A percentile compares a stretch with the other conserved stretches of the same genome.
Conservation (phyloP, 2,329 filamentous ascomycete species). For the Alternaria rosae region DNA sequence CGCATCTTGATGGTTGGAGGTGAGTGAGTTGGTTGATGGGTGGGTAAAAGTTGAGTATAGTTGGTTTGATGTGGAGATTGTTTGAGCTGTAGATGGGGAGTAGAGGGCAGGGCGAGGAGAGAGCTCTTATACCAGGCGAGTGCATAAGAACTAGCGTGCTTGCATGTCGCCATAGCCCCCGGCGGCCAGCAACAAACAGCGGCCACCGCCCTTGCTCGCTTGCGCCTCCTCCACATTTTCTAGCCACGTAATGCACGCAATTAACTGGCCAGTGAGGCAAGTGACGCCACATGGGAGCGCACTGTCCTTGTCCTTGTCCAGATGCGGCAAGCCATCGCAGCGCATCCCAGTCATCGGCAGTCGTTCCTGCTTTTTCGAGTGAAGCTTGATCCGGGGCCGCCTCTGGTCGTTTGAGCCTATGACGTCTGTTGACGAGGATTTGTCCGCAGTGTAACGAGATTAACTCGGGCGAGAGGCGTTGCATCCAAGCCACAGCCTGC, state of each 20-base stretch:
- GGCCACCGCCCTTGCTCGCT: slow-evolving; percentile 16
- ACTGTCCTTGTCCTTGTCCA: slow-evolving; percentile 14
- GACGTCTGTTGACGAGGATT: slow-evolving; percentile 3
- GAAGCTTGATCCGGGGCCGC: not conserved
- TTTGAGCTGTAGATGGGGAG: slow-evolving; percentile 13
- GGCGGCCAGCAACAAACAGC: slow-evolving; percentile 31
- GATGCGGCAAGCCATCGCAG: slow-evolving; percentile 19
- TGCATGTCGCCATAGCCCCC: slow-evolving; percentile 11
- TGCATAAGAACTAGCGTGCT: slow-evolving; percentile 18
- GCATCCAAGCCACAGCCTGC: not conserved
- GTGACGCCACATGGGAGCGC: slow-evolving; percentile 31
- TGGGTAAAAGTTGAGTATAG: slow-evolving; percentile 8
- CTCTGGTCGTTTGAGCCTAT: not conserved
- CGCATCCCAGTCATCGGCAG: not conserved
- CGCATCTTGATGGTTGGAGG: slow-evolving; percentile 40
- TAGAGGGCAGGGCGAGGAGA: slow-evolving; percentile 19
- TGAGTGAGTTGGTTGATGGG: slow-evolving; percentile 2
- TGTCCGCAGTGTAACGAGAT: not conserved
- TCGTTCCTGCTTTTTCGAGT: not conserved
- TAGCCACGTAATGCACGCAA: slow-evolving; percentile 28
- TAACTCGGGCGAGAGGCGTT: not conserved
- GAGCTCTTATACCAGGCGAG: slow-evolving; percentile 25
- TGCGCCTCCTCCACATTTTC: slow-evolving; percentile 32
- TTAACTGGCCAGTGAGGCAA: slow-evolving; percentile 30
- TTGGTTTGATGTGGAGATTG: slow-evolving; percentile 21